These are phyloP conservation scores for Penicillium vulpinum DNA, from an alignment of 2,329 filamentous ascomycete species.

Conservation along the genomic window DNA sequence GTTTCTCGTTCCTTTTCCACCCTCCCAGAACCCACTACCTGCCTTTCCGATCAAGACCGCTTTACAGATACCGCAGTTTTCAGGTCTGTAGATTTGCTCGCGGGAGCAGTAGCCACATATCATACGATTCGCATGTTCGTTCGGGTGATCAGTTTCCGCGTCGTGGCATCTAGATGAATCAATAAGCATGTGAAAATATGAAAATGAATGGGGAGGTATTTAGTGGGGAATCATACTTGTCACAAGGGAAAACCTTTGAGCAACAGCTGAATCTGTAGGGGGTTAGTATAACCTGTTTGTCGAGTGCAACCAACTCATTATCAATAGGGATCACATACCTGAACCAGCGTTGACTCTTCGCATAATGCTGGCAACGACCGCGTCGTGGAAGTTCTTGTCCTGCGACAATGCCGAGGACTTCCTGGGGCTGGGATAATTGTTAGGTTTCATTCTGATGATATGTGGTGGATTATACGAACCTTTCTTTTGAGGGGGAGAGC, in stretches of 20 bases:
- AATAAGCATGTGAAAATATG: background rate
- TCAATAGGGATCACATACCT: slow-evolving; percentile 36
- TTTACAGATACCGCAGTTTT: slow-evolving; percentile 74
- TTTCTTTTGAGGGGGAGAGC: slow-evolving; percentile 37
- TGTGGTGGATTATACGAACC: slow-evolving; percentile 28
- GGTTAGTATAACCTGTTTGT: slow-evolving; percentile 9
- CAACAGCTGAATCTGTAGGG: slow-evolving; percentile 56
- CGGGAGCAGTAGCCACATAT: slow-evolving; percentile 77
- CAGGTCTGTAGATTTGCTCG: slow-evolving; percentile 76
- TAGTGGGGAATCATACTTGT: slow-evolving; percentile 46
- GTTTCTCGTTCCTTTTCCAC: slow-evolving; percentile 78
- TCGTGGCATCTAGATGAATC: slow-evolving; percentile 66
- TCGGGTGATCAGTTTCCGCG: slow-evolving; percentile 65
- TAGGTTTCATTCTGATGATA: background rate
- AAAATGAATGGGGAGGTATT: background rate
- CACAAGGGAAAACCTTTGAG: slow-evolving; percentile 58
- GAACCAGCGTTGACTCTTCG: slow-evolving; percentile 59
- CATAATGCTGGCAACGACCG: slow-evolving; percentile 56
- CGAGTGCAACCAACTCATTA: background rate
- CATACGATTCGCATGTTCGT: slow-evolving; percentile 83
- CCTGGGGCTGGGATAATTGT: slow-evolving; percentile 39
- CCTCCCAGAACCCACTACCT: slow-evolving; percentile 77
- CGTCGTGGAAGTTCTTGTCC: slow-evolving; percentile 56
- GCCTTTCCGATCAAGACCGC: slow-evolving; percentile 68
- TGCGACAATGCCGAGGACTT: slow-evolving; percentile 56